These are phyloP conservation scores for Coemansia sp. DNA, from an alignment of 371 early-diverging fungal genomes.

Conservation along the genomic window DNA sequence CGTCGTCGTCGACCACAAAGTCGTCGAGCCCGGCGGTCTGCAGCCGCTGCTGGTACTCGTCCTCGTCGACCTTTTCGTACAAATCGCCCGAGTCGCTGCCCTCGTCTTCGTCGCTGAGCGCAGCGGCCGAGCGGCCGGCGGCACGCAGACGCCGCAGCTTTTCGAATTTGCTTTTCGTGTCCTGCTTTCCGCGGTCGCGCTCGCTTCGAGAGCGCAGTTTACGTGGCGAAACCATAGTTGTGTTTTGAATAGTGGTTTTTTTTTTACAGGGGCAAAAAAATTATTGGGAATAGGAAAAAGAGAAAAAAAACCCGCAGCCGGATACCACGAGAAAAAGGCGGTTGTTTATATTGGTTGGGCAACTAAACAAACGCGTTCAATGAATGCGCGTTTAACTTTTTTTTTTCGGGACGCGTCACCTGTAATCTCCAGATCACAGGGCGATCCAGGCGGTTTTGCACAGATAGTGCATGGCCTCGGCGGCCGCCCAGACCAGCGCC, in stretches of 20 bases:
- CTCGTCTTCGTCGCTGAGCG: conserved; percentile 11
- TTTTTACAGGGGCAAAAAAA: background rate
- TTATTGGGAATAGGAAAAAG: background rate
- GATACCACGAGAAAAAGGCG: background rate
- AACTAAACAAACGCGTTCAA: background rate
- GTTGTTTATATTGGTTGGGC: background rate
- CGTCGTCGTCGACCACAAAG: conserved; percentile 50
- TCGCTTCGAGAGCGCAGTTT: conserved; percentile 22
- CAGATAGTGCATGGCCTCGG: conserved; percentile 29
- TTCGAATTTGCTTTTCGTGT: conserved; percentile 20
- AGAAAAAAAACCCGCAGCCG: background rate
- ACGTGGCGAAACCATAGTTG: conserved; percentile 23
- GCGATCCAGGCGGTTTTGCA: conserved; percentile 25
- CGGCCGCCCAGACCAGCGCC: conserved; percentile 20
- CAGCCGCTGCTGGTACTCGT: conserved; percentile 31
- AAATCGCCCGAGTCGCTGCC: conserved; percentile 22
- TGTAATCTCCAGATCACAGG: background rate
- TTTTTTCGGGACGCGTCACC: background rate
- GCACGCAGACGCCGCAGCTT: conserved; percentile 42
- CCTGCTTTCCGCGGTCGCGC: conserved; percentile 9
- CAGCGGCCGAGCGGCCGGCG: conserved; percentile 34
- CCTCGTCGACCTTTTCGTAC: conserved; percentile 41
- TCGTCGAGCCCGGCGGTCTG: conserved; percentile 23
- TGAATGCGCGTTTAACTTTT: background rate
- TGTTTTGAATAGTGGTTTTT: background rate